Conservation (phyloP, 345 rosid genomes). For the Eutrema japonicum region DNA sequence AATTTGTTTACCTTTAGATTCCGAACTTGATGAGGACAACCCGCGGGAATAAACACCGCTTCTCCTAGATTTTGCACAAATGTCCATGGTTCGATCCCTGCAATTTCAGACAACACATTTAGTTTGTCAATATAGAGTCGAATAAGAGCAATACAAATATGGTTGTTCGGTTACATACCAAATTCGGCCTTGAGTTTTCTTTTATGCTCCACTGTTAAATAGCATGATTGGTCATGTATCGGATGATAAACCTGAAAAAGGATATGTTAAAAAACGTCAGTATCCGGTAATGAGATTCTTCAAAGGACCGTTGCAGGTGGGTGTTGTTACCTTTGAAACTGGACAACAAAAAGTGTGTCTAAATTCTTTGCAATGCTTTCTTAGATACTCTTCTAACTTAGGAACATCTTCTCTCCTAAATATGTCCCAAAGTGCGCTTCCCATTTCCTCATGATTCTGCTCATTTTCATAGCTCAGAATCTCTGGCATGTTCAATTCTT, state of each 20-base stretch:
- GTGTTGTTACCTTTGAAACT: constrained; percentile 57
- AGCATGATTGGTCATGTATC: constrained; percentile 82
- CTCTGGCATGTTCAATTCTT: constrained; percentile 25
- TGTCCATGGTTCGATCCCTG: constrained; percentile 93
- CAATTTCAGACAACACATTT: constrained; percentile 7
- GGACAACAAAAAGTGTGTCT: constrained; percentile 75
- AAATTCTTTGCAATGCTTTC: constrained; percentile 68
- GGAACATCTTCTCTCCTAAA: constrained; percentile 90
- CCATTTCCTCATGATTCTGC: constrained; percentile 40
- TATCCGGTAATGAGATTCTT: not conserved
- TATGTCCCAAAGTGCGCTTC: constrained; percentile 93
- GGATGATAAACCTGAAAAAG: constrained; percentile 68
- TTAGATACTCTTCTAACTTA: constrained; percentile 69
- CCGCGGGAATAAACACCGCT: constrained; percentile 93
- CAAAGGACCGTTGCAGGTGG: not conserved
- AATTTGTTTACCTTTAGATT: constrained; percentile 67
- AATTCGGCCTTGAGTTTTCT: constrained; percentile 73
- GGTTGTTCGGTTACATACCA: constrained; percentile 47
- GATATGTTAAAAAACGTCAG: not conserved
- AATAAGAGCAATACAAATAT: not conserved
- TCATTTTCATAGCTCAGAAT: constrained; percentile 22
- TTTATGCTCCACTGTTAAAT: constrained; percentile 72
- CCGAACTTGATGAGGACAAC: constrained; percentile 98
- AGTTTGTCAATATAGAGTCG: not conserved
- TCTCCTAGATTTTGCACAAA: constrained; percentile 85